Conservation (phyloP, 352 stramenopile genomes). For the Phytophthora pinifolia region DNA sequence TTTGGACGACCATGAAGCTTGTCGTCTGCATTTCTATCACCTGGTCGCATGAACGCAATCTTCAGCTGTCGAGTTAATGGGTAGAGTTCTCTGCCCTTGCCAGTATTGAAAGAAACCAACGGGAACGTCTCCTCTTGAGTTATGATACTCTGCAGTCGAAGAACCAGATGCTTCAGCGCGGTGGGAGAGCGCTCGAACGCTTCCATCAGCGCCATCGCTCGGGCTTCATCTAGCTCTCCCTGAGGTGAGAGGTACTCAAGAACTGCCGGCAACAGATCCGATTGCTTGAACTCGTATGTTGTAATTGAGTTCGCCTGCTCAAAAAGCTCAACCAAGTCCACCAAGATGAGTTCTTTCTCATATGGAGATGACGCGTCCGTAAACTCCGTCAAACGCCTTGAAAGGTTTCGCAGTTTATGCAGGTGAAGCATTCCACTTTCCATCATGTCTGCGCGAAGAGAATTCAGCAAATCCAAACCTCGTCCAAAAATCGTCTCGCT, state of each 20-base stretch:
- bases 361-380: constrained; percentile 20
- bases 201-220: constrained; percentile 37
- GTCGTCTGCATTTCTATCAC: constrained; percentile 21
- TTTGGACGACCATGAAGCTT: constrained; percentile 11
- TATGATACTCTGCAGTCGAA: constrained; percentile 68
- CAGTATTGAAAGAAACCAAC: constrained; percentile 57
- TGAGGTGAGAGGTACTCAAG: constrained; percentile 50
- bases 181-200: constrained; percentile 51
- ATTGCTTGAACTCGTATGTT: constrained; percentile 86
- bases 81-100: constrained; percentile 76
- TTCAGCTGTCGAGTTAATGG: constrained; percentile 73
- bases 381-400: constrained; percentile 55
- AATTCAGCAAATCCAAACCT: constrained; percentile 52
- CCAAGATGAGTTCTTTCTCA: constrained; percentile 56
- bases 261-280: constrained; percentile 64
- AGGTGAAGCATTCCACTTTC: constrained; percentile 77
- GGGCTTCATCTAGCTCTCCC: constrained; percentile 33
- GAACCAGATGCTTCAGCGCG: constrained; percentile 59
- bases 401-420: constrained; percentile 73
- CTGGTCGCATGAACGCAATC: constrained; percentile 42
- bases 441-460: constrained; percentile 63
- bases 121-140: constrained; percentile 75
- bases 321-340: constrained; percentile 78
- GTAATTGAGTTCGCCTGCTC: constrained; percentile 78
- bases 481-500: constrained; percentile 57